A percentile compares a stretch with the other conserved stretches of the same genome.
Conservation (phyloP, 2,329 filamentous ascomycete genomes). For the Colletotrichum shisoi region DNA sequence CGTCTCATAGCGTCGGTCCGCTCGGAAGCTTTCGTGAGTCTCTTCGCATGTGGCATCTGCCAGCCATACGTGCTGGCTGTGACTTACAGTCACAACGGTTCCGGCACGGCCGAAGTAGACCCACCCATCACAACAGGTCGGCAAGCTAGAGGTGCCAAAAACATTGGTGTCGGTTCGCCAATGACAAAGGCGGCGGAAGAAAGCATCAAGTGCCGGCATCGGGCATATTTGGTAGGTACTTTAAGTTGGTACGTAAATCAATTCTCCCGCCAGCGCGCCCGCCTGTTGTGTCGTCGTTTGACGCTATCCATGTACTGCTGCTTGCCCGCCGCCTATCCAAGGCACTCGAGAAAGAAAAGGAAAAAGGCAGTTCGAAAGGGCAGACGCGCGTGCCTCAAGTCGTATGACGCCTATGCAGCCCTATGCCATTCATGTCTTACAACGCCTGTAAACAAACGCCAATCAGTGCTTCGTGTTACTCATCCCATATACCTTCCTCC, state of each 20-base stretch:
- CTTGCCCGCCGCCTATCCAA: background rate
- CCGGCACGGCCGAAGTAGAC: conserved; percentile 17
- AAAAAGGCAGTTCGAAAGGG: too few species aligned
- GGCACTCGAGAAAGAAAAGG: background rate
- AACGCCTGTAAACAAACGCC: conserved; percentile 23
- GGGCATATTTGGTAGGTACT: conserved; percentile 5
- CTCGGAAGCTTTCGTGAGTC: conserved; percentile 3
- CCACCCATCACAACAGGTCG: background rate
- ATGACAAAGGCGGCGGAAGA: background rate
- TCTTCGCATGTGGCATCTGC: background rate
- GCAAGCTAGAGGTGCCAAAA: background rate
- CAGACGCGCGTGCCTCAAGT: background rate
- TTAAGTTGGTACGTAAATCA: too few species aligned
- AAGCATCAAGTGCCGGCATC: conserved; percentile 12
- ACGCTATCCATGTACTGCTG: background rate
- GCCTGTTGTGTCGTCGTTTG: conserved; percentile 1
- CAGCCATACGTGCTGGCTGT: background rate
- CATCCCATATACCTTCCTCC: background rate
- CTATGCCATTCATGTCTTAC: conserved; percentile 1
- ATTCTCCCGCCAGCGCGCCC: background rate
- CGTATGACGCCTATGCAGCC: conserved; percentile 2
- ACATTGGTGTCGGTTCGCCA: background rate
- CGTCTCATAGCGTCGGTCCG: background rate
- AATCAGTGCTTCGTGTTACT: conserved; percentile 34
- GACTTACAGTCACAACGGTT: conserved; percentile 1